Conservation (phyloP, 1,284 basidiomycete genomes). For the Rhizopogon parksii region DNA sequence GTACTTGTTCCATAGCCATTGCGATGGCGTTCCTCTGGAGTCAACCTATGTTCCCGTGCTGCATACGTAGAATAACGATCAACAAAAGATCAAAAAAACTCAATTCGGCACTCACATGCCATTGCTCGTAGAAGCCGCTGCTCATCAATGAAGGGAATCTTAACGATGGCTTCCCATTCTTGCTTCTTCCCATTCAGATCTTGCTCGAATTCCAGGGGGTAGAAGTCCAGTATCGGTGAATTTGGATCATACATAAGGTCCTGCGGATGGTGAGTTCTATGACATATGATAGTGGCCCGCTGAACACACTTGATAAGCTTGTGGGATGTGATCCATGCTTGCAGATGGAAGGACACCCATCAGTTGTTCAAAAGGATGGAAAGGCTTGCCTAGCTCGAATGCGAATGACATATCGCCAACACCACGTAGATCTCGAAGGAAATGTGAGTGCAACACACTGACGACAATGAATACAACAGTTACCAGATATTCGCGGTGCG, state of each 20-base stretch:
- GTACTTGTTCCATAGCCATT: slow-evolving; percentile 80
- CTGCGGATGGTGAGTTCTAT: slow-evolving; percentile 29
- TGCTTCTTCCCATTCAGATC: slow-evolving; percentile 98
- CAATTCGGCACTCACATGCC: slow-evolving; percentile 41
- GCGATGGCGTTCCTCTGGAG: slow-evolving; percentile 68
- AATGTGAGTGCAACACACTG: slow-evolving; percentile 5
- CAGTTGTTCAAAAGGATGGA: slow-evolving; percentile 92
- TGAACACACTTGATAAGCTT: slow-evolving; percentile 68
- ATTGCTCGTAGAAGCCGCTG: slow-evolving; percentile 75
- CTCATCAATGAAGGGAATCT: slow-evolving; percentile 98
- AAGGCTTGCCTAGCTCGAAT: slow-evolving; percentile 85
- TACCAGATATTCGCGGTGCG: slow-evolving; percentile 89
- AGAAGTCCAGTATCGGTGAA: slow-evolving; percentile 93
- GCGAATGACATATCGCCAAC: slow-evolving; percentile 78
- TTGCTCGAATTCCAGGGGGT: slow-evolving; percentile 84
- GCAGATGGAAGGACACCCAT: slow-evolving; percentile 96
- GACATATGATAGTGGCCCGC: background rate
- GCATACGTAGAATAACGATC: slow-evolving; percentile 3
- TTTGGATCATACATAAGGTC: slow-evolving; percentile 85
- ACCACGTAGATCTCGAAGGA: slow-evolving; percentile 61
- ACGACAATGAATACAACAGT: slow-evolving; percentile 15
- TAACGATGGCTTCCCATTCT: slow-evolving; percentile 98
- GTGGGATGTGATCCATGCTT: slow-evolving; percentile 82
- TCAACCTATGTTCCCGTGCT: slow-evolving; percentile 76
- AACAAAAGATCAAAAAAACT: slow-evolving; percentile 16